phyloP scores from a whole-genome alignment of 768 basidiomycete species.

The Mycena polygramma region DNA sequence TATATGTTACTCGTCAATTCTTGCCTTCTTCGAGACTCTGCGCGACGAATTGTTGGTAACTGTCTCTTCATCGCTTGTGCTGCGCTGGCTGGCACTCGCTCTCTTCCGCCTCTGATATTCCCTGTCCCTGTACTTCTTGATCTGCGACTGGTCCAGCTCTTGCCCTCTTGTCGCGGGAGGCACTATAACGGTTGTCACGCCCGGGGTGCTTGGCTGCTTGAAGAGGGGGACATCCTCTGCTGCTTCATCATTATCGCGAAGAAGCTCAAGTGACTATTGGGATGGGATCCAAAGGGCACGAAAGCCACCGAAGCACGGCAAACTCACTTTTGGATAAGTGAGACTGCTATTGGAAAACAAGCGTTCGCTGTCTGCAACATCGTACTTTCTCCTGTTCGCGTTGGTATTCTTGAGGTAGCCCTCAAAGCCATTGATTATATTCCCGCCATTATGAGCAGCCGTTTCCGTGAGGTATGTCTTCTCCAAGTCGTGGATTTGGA shows the following conservation, averaged over 20 bases:
- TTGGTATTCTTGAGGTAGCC: slow-evolving; percentile 86
- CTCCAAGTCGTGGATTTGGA: slow-evolving; percentile 84
- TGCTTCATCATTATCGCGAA: slow-evolving; percentile 80
- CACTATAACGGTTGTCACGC: slow-evolving; percentile 81
- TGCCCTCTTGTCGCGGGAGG: slow-evolving; percentile 79
- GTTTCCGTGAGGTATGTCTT: slow-evolving; percentile 84
- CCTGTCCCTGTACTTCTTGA: slow-evolving; percentile 83
- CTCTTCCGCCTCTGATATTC: slow-evolving; percentile 87
- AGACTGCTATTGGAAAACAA: slow-evolving; percentile 87
- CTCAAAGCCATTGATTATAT: slow-evolving; percentile 91
- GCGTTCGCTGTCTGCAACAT: slow-evolving; percentile 82
- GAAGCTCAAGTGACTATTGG: slow-evolving; percentile 77
- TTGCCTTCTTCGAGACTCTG: slow-evolving; percentile 77
- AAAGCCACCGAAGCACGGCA: slow-evolving; percentile 21
- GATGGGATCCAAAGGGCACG: slow-evolving; percentile 29
- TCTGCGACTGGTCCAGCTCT: slow-evolving; percentile 77
- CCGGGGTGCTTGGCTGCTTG: slow-evolving; percentile 75
- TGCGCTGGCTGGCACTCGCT: slow-evolving; percentile 69
- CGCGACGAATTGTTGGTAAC: slow-evolving; percentile 57
- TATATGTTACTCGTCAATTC: slow-evolving; percentile 69
- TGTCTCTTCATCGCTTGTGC: slow-evolving; percentile 82
- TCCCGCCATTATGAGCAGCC: slow-evolving; percentile 81
- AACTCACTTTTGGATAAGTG: slow-evolving; percentile 77
- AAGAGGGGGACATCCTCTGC: slow-evolving; percentile 67
- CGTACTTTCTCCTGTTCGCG: slow-evolving; percentile 75